Conservation (phyloP, 306 rosid species). For the Spatholobus suberectus region DNA sequence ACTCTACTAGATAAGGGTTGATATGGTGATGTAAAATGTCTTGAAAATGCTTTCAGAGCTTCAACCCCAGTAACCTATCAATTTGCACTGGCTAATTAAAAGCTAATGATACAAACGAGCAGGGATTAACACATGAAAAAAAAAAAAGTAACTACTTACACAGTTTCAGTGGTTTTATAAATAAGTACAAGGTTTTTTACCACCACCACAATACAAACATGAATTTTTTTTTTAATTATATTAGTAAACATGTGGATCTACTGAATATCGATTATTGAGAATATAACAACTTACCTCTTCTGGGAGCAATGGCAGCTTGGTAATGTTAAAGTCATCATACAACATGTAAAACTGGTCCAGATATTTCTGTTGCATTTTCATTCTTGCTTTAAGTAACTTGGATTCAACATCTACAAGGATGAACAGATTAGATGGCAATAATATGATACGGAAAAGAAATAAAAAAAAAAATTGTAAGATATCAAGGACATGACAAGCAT, state of each 20-base stretch:
- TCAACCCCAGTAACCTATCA: slow-evolving; percentile 91
- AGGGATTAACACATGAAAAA: background rate
- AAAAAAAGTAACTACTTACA: background rate
- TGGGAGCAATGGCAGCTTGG: slow-evolving; percentile 94
- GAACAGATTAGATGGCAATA: background rate
- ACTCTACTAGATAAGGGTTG: slow-evolving; percentile 49
- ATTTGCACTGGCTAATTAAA: slow-evolving; percentile 23
- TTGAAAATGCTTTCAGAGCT: slow-evolving; percentile 79
- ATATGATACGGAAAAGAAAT: background rate
- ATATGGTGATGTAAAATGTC: slow-evolving; percentile 67
- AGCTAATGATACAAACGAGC: slow-evolving; percentile 12
- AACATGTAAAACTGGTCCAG: slow-evolving; percentile 94
- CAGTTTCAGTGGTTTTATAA: background rate
- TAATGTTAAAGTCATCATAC: slow-evolving; percentile 93
- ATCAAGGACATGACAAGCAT: slow-evolving; percentile 11
- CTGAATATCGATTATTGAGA: slow-evolving; percentile 21
- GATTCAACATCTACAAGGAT: slow-evolving; percentile 74
- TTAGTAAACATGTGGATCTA: background rate
- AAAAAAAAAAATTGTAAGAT: background rate
- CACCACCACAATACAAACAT: background rate
- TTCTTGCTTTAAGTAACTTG: slow-evolving; percentile 90
- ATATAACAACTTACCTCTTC: slow-evolving; percentile 70
- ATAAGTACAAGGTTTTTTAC: background rate
- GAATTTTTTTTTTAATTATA: background rate
- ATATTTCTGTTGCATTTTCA: slow-evolving; percentile 98